Base-by-base conservation (phyloP, 257 asterid genomes). In the Eucommia ulmoides region DNA sequence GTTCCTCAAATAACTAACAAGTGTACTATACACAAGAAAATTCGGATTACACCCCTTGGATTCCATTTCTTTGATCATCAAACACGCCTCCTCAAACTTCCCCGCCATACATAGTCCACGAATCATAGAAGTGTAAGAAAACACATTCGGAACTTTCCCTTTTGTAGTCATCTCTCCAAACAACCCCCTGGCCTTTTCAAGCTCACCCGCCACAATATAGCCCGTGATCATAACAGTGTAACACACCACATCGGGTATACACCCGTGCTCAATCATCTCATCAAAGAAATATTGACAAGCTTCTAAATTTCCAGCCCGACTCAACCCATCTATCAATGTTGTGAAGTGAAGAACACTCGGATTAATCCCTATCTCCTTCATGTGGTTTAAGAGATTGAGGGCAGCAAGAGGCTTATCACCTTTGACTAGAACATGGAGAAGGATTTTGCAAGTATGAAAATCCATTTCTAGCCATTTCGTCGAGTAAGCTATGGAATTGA, bases 161-260 rank as follows among this genome's bases (percentile, higher is more conserved):
- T 64, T 72, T 41, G 51, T 55, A 20, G 58, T 65, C 98, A 86
- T 91, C 62, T 70, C 92, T 24, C 53, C 22, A 61, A 83, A 91
- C 50, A 86, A 47, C 68, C 60, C 77, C 49, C 60, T 71, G 33
- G 98, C 96, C 65, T 61, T 73, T 20, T 86, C 78, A 51, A 81
- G 35, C 65, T 75, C 77, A 23, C 89, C 83, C 0, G 94, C 80
- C 57, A 72, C 94, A 35, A 86, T 77, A 54, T 80, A 81, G 25
- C 96, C 81, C 2, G 92, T 86, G 66, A 91, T 72, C 96, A 91
- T 75, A 45, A 91, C 96, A 19, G 96, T 86, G 75, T 81, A 91
- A 54, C 79, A 76, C 33, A 83, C 96, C 24, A 81, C 95, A 72
- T 91, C 98, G 16, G 98, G 96, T 51, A 52, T 66, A 26, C 71